Evolutionary conservation across 331 rosid species (phyloP), one percentile per base, ranked within the genome.

Genomic region (Cydonia oblonga): DNA sequence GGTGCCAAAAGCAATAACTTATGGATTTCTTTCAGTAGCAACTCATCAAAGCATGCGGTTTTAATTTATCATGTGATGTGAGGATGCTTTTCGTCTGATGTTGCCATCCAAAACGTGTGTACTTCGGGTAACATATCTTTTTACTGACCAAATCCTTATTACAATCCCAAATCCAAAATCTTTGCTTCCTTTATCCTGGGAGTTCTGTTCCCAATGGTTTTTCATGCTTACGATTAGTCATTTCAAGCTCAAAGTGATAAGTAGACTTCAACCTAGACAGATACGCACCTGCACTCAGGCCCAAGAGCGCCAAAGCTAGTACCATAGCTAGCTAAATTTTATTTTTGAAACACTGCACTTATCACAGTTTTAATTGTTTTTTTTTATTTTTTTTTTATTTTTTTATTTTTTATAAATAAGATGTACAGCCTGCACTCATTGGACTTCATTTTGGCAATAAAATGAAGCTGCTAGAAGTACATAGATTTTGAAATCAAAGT

Each of bases 21-120:
- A 44, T 9, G 58, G 51, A 16, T 62, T 30, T 73, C 70, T 52
- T 62, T 72, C 69, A n/a, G 29, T 24, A n/a, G 28, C 20, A 57
- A 71, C 56, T 57, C 38, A 71, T 4, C 58, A 71, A 58, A 71
- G 75, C 67, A 58, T 71, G 75, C 9, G 29, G n/a, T 60, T 71
- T 38, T 29, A 44, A 9, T 38, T 38, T 71, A 25, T 12, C 57
- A 38, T 38, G 4, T 38, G 42, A 25, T 71, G 57, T 71, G 68
- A 25, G 26, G 38, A 7, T 33, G 35, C 38, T 3, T 70, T 70
- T 25, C 67, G 25, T 24, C 28, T 59, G 75, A 40, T 71, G 68
- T 25, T 40, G 58, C 42, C 68, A n/a, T 38, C 57, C 57, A 38
- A 38, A 25, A 25, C 67, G 14, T 58, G 57, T 38, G 33, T 9